Evolutionary conservation across 345 rosid genomes (phyloP), one percentile per base, ranked within the genome.

Genomic region (Citrus unshiu): DNA sequence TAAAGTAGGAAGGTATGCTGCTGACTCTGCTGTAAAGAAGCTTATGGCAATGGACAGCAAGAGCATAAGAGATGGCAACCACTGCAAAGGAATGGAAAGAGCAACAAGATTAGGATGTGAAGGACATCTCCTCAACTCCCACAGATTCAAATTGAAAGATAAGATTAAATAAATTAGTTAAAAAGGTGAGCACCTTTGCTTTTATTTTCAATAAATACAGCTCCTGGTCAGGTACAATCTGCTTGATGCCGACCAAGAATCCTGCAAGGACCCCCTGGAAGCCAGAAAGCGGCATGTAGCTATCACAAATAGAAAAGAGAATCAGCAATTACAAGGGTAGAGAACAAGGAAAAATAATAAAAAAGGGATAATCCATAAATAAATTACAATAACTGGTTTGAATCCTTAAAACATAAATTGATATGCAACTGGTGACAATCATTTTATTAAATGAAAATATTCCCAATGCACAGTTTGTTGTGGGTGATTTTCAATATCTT

Each of bases 211-310:
- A 60, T 43, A 91, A 65, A 68, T 90, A 79, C 62, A 96, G 82
- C 88, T 94, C 98, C 81, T 93, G 99, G 82, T 97, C 99, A 73
- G 98, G 97, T 82, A 93, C 79, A 46, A 97, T 94, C 87, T 97
- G 98, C 89, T 94, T 97, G 76, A 94, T 91, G 57, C 98, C 98
- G 73, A 97, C 99, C 77, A 97, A 87, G 86, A 97, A 88, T 72
- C 95, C 98, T 49, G 89, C 86, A 73, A 94, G 86, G 89, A 94
- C 89, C 79, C 97, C 99, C 83, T 88, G 93, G 83, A 94, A 97
- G 66, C 99, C 99, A 68, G 98, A 92, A 85, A 93, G 83, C 65
- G 97, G 99, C 97, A 92, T 91, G 81, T 97, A 97, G 77, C 99
- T 94, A 84, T 71, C 83, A 82, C 78, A 54, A 81, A 74, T 39